Evolutionary conservation across 305 asterid species (phyloP).

Genomic region (Solanum hybrid): DNA sequence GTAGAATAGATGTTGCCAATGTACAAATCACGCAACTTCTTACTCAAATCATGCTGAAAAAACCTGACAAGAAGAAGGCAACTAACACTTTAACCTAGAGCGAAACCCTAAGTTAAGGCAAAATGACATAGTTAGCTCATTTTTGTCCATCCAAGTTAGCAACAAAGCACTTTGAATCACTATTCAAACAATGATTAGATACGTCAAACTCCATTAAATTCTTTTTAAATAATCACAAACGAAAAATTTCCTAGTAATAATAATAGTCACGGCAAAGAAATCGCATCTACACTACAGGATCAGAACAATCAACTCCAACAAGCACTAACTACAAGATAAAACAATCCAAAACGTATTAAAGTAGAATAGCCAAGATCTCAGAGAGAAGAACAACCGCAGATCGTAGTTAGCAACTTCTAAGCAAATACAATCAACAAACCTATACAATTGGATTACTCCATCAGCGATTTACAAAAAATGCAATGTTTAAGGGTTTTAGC

Average conservation of each 20-base stretch:
- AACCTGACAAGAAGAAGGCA: background rate
- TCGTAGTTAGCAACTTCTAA: background rate
- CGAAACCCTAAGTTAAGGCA: background rate
- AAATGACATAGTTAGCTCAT: background rate
- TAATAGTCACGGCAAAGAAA: background rate
- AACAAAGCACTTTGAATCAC: background rate
- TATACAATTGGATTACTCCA: background rate
- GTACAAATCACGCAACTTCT: background rate
- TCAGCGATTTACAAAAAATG: background rate
- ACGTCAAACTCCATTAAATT: background rate
- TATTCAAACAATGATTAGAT: background rate
- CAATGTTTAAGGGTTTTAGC: background rate
- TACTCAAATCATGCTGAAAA: background rate
- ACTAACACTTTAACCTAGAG: background rate
- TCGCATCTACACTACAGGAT: background rate
- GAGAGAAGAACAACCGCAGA: background rate
- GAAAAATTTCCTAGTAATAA: background rate
- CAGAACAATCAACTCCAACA: background rate
- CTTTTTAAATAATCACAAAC: background rate
- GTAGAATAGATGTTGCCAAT: background rate
- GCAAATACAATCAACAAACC: background rate
- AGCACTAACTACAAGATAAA: background rate
- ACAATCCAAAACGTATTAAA: background rate
- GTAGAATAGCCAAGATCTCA: background rate
- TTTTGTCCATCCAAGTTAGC: background rate